Conservation (phyloP, 2,329 filamentous ascomycete species). For the Fusarium graminum region DNA sequence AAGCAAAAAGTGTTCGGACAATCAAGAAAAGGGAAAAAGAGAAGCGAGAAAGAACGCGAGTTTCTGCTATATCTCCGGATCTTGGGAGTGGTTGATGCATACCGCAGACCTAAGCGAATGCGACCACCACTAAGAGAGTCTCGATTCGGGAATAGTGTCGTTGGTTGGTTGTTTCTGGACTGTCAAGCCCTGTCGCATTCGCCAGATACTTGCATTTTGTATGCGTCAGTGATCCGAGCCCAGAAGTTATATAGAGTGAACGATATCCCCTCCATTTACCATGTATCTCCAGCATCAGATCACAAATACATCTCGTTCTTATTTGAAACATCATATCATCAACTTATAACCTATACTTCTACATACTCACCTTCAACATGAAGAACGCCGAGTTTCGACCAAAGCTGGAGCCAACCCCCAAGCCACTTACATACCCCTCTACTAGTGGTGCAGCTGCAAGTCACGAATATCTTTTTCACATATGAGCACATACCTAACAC, state of each 20-base stretch:
- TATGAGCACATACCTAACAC: not conserved
- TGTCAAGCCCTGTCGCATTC: slow-evolving; percentile 23
- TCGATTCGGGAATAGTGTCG: slow-evolving; percentile 6
- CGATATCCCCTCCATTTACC: not conserved
- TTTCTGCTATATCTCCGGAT: not conserved
- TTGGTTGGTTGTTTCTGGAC: slow-evolving; percentile 2
- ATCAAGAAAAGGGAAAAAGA: not conserved
- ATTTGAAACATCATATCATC: not conserved
- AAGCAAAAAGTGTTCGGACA: not conserved
- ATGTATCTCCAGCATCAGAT: not conserved
- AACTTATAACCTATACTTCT: not conserved
- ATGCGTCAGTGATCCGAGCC: not conserved
- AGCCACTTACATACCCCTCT: slow-evolving; percentile 35
- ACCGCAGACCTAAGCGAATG: slow-evolving; percentile 27
- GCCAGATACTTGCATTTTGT: not conserved
- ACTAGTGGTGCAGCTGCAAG: slow-evolving; percentile 41
- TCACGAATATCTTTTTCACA: not conserved
- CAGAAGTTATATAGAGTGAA: not conserved
- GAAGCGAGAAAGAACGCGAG: not conserved
- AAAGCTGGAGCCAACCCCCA: slow-evolving; percentile 42
- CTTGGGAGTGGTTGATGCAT: not conserved
- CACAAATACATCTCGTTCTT: not conserved
- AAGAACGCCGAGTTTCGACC: slow-evolving; percentile 44
- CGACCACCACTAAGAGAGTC: slow-evolving; percentile 2
- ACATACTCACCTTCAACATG: slow-evolving; percentile 3